phyloP scores from a whole-genome alignment of 2,329 filamentous ascomycete species.

The Alternaria viburni region DNA sequence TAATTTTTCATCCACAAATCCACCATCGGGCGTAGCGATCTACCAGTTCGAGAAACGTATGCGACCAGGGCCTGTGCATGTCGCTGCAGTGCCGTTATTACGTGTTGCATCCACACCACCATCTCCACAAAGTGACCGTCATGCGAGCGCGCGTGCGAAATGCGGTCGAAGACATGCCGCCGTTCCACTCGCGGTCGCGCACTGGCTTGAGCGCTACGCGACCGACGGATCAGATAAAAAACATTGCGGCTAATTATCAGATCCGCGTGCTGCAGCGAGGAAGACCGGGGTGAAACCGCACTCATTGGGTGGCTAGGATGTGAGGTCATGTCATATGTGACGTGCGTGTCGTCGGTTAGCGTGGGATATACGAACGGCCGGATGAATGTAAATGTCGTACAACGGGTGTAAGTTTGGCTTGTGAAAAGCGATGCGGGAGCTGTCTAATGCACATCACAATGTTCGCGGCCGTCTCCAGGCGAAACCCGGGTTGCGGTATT shows the following conservation, averaged over 20 bases:
- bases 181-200: not conserved
- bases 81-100: slow-evolving; percentile 22
- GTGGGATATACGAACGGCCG: not conserved
- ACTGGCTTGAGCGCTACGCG: slow-evolving; percentile 7
- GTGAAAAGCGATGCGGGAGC: not conserved
- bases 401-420: not conserved
- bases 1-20: not conserved
- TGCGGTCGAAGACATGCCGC: not conserved
- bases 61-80: not conserved
- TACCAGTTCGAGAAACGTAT: not conserved
- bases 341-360: slow-evolving; percentile 11
- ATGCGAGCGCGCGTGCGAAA: slow-evolving; percentile 22
- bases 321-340: slow-evolving; percentile 6
- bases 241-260: slow-evolving; percentile 39
- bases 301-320: slow-evolving; percentile 1
- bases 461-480: not conserved
- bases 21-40: slow-evolving; percentile 1
- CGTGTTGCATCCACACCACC: slow-evolving; percentile 22
- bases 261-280: slow-evolving; percentile 36
- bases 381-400: too few species aligned
- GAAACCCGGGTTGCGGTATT: not conserved
- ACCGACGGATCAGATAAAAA: slow-evolving; percentile 17
- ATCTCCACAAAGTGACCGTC: slow-evolving; percentile 1
- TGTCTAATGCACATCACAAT: not conserved
- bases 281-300: not conserved